A percentile compares a stretch with the other conserved stretches of the same genome.
Evolutionary conservation across 805 yeast species (phyloP).

Genomic region (Zygosaccharomyces siamensis): DNA sequence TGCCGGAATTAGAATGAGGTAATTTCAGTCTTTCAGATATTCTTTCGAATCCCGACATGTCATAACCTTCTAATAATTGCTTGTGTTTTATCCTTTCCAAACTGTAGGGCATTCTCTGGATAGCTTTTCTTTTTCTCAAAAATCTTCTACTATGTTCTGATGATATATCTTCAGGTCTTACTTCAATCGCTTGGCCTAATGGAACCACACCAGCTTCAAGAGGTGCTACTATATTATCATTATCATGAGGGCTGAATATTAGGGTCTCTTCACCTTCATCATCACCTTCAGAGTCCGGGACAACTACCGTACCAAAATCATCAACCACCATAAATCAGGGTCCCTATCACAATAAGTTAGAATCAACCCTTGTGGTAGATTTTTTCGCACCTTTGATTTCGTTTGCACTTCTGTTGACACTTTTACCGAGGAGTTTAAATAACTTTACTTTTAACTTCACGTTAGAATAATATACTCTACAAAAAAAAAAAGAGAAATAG

Average conservation of each 20-base stretch:
- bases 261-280: slow-evolving; percentile 20
- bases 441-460: not conserved
- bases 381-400: not conserved
- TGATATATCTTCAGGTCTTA: not conserved
- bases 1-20: slow-evolving; percentile 9
- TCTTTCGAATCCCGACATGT: slow-evolving; percentile 24
- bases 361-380: not conserved
- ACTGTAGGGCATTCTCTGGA: slow-evolving; percentile 36
- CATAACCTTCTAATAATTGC: slow-evolving; percentile 30
- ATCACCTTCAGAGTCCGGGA: slow-evolving; percentile 30
- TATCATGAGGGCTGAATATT: slow-evolving; percentile 1
- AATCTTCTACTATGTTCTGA: slow-evolving; percentile 14
- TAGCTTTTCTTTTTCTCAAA: slow-evolving; percentile 32
- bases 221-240: not conserved
- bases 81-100: slow-evolving; percentile 32
- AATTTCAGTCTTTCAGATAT: slow-evolving; percentile 20
- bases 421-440: not conserved
- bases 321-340: slow-evolving; percentile 13
- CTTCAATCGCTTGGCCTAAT: not conserved
- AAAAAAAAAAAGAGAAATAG: not conserved
- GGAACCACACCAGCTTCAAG: not conserved
- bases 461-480: not conserved
- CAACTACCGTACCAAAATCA: slow-evolving; percentile 16
- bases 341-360: slow-evolving; percentile 1
- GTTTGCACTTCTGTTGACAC: slow-evolving; percentile 1